phyloP scores from a whole-genome alignment of 352 stramenopile species.

The Globisporangium polare region DNA sequence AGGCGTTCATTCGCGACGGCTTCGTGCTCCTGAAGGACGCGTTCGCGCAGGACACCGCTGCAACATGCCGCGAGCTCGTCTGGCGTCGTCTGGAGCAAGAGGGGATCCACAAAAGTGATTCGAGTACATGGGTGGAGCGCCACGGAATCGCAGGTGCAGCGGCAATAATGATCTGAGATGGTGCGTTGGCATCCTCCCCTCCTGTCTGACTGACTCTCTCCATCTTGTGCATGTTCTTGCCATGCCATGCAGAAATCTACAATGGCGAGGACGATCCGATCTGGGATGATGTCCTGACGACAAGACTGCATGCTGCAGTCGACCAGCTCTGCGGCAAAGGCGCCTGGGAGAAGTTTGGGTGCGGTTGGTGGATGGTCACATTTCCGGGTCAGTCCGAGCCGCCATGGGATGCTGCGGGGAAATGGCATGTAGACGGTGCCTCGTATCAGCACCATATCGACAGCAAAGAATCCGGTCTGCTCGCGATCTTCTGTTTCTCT shows the following conservation, averaged over 20 bases:
- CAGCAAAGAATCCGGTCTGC: constrained; percentile 59
- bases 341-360: constrained; percentile 64
- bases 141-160: constrained; percentile 44
- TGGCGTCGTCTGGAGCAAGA: constrained; percentile 35
- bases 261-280: constrained; percentile 27
- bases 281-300: constrained; percentile 45
- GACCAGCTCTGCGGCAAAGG: constrained; percentile 69
- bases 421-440: constrained; percentile 81
- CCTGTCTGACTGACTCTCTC: constrained; percentile 1
- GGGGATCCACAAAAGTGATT: constrained; percentile 32
- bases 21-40: constrained; percentile 61
- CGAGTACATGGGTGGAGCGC: constrained; percentile 51
- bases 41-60: constrained; percentile 41
- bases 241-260: constrained; percentile 37
- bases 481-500: constrained; percentile 83
- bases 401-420: constrained; percentile 63
- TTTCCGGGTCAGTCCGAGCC: constrained; percentile 50
- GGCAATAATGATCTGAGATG: neutral
- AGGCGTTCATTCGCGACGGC: constrained; percentile 58
- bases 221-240: neutral
- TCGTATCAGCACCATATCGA: constrained; percentile 72
- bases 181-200: neutral
- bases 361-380: constrained; percentile 84
- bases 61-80: constrained; percentile 41
- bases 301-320: constrained; percentile 43